Evolutionary conservation across 805 yeast species (phyloP).

Genomic region (Starmerella kuoi): DNA sequence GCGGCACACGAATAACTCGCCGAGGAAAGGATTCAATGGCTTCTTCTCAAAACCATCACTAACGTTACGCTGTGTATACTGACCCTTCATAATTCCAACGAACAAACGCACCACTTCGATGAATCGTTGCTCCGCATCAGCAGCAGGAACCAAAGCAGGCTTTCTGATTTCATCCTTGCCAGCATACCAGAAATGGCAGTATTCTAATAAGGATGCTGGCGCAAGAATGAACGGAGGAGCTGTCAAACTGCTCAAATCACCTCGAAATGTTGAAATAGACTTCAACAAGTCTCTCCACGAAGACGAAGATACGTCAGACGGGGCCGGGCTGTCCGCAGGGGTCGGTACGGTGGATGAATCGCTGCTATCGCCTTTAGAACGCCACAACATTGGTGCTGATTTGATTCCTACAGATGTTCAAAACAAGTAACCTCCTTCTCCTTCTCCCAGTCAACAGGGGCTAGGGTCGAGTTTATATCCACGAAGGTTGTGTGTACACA

Average conservation of each 20-base stretch:
- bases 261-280: constrained; percentile 83
- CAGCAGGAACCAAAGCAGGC: constrained; percentile 39
- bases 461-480: neutral
- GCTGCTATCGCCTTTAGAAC: constrained; percentile 6
- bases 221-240: constrained; percentile 96
- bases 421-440: no score
- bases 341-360: neutral
- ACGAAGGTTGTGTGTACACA: neutral
- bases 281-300: constrained; percentile 89
- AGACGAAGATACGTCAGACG: constrained; percentile 10
- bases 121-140: constrained; percentile 45
- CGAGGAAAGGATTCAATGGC: constrained; percentile 91
- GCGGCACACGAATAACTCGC: constrained; percentile 84
- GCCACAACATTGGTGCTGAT: constrained; percentile 12
- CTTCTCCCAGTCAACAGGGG: no score
- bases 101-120: constrained; percentile 84
- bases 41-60: constrained; percentile 91
- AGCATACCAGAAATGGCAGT: constrained; percentile 93
- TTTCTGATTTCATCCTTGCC: constrained; percentile 73
- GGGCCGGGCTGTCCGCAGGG: neutral
- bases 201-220: constrained; percentile 78
- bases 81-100: constrained; percentile 79
- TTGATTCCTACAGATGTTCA: no score
- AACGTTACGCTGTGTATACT: constrained; percentile 86
- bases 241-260: constrained; percentile 83